Evolutionary conservation across 164 flowering plant genomes (phyloP).

Genomic region (Macadamia integrifolia): DNA sequence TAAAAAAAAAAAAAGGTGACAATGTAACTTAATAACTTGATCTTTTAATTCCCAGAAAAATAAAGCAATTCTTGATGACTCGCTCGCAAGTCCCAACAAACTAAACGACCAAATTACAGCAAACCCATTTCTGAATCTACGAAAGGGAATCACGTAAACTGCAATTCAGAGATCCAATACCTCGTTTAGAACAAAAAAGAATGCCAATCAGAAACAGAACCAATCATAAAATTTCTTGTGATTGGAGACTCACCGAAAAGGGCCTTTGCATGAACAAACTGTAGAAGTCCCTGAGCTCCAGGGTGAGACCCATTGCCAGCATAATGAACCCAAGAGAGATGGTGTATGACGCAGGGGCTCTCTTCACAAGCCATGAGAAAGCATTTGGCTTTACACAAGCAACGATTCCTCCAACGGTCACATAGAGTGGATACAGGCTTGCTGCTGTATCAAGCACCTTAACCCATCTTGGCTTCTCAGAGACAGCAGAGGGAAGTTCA

Average conservation of each 20-base stretch:
- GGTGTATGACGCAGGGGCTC: conserved; percentile 61
- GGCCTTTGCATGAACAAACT: conserved; percentile 52
- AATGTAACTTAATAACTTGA: no score
- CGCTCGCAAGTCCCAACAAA: not conserved
- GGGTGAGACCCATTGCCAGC: conserved; percentile 75
- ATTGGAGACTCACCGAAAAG: conserved; percentile 48
- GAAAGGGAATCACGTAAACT: no score
- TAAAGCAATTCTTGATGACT: not conserved
- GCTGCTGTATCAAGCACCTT: conserved; percentile 41
- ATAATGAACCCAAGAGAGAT: conserved; percentile 66
- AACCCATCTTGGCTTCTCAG: conserved; percentile 47
- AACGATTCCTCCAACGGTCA: conserved; percentile 57
- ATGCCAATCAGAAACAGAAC: not conserved
- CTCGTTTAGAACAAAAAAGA: not conserved
- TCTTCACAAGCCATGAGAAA: conserved; percentile 67
- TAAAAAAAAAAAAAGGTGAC: no score
- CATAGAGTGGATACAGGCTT: conserved; percentile 72
- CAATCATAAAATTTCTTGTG: not conserved
- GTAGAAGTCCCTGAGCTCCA: conserved; percentile 58
- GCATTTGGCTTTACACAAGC: conserved; percentile 69
- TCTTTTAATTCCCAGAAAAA: not conserved
- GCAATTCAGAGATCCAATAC: no score
- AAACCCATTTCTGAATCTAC: not conserved
- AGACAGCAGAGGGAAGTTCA: conserved; percentile 10
- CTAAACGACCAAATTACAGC: no score